Conservation (phyloP, 2,329 filamentous ascomycete species). For the Zalaria obscura region DNA sequence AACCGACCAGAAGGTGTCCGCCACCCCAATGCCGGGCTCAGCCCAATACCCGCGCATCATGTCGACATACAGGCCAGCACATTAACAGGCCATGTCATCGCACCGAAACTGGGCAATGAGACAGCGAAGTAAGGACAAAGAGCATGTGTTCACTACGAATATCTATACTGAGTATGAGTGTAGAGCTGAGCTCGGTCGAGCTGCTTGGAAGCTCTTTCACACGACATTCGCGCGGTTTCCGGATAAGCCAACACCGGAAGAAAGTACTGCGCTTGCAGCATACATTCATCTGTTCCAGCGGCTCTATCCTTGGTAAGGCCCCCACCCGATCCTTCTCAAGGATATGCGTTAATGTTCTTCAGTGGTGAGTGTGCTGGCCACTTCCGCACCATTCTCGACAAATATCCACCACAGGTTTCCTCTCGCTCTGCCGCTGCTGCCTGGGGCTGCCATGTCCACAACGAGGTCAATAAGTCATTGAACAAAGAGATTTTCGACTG, state of each 20-base stretch:
- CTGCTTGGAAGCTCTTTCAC: slow-evolving; percentile 53
- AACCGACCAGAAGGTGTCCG: slow-evolving; percentile 15
- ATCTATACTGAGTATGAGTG: too few species aligned
- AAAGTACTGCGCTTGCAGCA: slow-evolving; percentile 43
- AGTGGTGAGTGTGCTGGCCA: slow-evolving; percentile 51
- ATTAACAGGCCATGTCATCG: slow-evolving; percentile 56
- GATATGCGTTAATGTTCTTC: neutral
- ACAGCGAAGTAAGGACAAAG: slow-evolving; percentile 50
- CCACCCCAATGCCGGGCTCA: slow-evolving; percentile 8
- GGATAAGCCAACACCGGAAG: slow-evolving; percentile 45
- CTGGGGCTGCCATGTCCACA: slow-evolving; percentile 54
- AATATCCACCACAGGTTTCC: slow-evolving; percentile 50
- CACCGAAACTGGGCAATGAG: slow-evolving; percentile 69
- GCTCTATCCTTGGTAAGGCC: slow-evolving; percentile 45
- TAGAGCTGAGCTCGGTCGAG: slow-evolving; percentile 48
- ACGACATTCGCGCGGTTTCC: slow-evolving; percentile 54
- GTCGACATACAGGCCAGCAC: slow-evolving; percentile 13
- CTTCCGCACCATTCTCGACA: slow-evolving; percentile 45
- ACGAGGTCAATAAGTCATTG: slow-evolving; percentile 49
- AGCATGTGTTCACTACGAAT: too few species aligned
- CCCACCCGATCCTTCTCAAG: too few species aligned
- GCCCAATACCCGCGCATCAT: slow-evolving; percentile 8
- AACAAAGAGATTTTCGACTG: slow-evolving; percentile 49
- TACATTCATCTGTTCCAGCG: slow-evolving; percentile 52
- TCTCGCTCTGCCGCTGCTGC: slow-evolving; percentile 47